phyloP scores from a whole-genome alignment of 225 moss, liverwort and hornwort species.

The Asterella californica region DNA sequence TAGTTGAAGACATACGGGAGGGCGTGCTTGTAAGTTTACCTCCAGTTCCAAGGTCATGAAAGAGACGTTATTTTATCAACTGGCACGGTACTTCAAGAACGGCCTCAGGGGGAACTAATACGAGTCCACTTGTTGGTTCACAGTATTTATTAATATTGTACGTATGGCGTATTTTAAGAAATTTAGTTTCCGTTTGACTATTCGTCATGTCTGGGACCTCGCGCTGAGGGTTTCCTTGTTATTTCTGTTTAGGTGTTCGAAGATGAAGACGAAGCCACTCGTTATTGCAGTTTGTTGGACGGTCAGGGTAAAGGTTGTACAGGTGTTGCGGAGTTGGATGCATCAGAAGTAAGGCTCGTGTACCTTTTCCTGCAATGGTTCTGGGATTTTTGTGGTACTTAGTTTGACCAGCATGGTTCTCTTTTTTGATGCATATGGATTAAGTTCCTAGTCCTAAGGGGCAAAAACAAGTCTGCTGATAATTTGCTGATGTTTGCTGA shows the following conservation, averaged over 20 bases:
- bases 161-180: not conserved
- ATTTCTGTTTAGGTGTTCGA: slow-evolving; percentile 39
- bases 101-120: not conserved
- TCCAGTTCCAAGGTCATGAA: not conserved
- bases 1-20: slow-evolving; percentile 50
- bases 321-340: slow-evolving; percentile 49
- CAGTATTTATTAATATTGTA: not conserved
- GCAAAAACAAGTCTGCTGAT: not conserved
- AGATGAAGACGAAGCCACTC: slow-evolving; percentile 52
- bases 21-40: slow-evolving; percentile 39
- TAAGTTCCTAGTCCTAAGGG: not conserved
- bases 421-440: not conserved
- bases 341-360: slow-evolving; percentile 35
- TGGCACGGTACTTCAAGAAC: not conserved
- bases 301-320: slow-evolving; percentile 47
- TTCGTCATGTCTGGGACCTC: not conserved
- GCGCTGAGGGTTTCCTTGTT: not conserved
- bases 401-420: not conserved
- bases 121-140: not conserved
- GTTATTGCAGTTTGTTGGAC: slow-evolving; percentile 49
- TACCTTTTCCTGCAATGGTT: not conserved
- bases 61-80: not conserved
- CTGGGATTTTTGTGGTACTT: not conserved
- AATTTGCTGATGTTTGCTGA: too few species aligned
- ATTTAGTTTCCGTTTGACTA: not conserved